phyloP scores from a whole-genome alignment of 2,329 filamentous ascomycete genomes.

The Corniculantispora saksenae region DNA sequence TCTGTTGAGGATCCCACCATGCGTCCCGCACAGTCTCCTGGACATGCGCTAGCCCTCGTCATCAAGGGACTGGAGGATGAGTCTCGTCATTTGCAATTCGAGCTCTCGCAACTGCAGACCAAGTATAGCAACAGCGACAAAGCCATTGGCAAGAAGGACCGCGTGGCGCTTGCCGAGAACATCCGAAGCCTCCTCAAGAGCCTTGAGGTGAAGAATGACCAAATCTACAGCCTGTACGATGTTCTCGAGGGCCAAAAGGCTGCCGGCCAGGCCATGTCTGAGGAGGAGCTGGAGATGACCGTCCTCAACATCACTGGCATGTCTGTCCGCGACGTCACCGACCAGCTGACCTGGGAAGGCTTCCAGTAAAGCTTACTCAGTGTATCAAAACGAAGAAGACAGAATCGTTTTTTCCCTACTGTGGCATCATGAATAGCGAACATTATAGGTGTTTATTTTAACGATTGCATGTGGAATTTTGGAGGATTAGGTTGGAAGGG shows the following conservation, averaged over 20 bases:
- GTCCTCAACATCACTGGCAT: conserved; percentile 56
- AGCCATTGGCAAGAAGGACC: conserved; percentile 63
- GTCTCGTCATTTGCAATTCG: conserved; percentile 71
- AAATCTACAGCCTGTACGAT: conserved; percentile 82
- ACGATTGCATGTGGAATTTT: conserved; percentile 13
- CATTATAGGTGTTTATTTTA: conserved; percentile 10
- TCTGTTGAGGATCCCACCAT: conserved; percentile 55
- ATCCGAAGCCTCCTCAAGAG: conserved; percentile 63
- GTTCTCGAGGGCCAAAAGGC: conserved; percentile 78
- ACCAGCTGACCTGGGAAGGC: conserved; percentile 45
- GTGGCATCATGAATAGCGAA: conserved; percentile 14
- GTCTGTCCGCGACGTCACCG: conserved; percentile 44
- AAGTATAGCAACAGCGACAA: conserved; percentile 69
- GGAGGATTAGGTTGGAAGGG: background rate
- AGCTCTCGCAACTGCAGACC: conserved; percentile 62
- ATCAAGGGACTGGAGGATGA: conserved; percentile 83
- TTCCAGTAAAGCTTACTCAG: conserved; percentile 29
- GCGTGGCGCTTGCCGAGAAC: conserved; percentile 59
- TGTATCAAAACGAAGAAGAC: background rate
- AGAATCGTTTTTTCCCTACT: background rate
- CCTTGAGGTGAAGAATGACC: conserved; percentile 73
- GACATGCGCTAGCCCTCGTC: conserved; percentile 74
- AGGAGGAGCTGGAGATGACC: conserved; percentile 65
- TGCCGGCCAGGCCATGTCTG: conserved; percentile 62
- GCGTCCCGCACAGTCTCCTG: conserved; percentile 69